Percentiles rank a stretch among this genome's conserved stretches.
phyloP scores from a whole-genome alignment of 805 yeast genomes.

The Yueomyces sinensis region DNA sequence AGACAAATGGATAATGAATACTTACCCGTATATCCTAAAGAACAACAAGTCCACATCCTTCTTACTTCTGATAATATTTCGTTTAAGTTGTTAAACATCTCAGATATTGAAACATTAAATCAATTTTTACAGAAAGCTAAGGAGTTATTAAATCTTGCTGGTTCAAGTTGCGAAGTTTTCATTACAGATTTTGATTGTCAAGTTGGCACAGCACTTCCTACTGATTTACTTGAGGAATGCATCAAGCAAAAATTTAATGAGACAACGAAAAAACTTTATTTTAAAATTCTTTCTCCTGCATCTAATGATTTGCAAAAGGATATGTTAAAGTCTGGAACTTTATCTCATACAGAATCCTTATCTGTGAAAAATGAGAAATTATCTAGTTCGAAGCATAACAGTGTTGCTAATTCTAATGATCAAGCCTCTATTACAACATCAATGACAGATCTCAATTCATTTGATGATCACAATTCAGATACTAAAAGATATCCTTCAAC shows the following conservation, averaged over 20 bases:
- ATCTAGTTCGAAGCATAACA: constrained; percentile 15
- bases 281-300: constrained; percentile 10
- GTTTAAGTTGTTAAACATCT: constrained; percentile 38
- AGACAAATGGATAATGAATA: not conserved
- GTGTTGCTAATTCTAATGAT: constrained; percentile 14
- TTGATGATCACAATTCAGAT: constrained; percentile 17
- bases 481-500: constrained; percentile 21
- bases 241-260: constrained; percentile 24
- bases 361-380: constrained; percentile 17
- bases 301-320: not conserved
- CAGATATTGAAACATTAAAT: constrained; percentile 16
- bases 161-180: constrained; percentile 29
- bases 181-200: constrained; percentile 57
- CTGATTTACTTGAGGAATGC: constrained; percentile 29
- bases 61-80: constrained; percentile 49
- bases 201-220: constrained; percentile 45
- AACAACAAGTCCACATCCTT: constrained; percentile 29
- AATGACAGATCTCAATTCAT: constrained; percentile 20
- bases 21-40: not conserved
- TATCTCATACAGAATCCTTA: constrained; percentile 3
- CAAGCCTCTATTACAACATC: constrained; percentile 17
- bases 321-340: not conserved
- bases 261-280: constrained; percentile 17
- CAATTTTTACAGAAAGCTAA: constrained; percentile 31
- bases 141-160: constrained; percentile 21